Evolutionary conservation across 805 yeast species (phyloP).

Genomic region (Priceomyces haplophilus): DNA sequence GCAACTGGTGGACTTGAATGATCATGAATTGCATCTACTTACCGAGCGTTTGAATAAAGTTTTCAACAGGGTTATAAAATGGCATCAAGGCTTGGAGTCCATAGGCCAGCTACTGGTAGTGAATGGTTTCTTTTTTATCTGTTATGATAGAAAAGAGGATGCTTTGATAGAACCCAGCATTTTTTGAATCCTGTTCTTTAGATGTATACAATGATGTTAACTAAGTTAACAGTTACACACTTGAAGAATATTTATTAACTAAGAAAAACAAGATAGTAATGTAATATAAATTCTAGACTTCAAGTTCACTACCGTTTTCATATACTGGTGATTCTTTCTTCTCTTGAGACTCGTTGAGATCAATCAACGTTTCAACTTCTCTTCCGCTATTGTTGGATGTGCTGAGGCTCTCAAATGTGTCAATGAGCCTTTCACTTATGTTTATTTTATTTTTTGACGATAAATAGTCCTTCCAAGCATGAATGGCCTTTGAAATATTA

Average conservation of each 20-base stretch:
- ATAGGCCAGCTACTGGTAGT: slow-evolving; percentile 2
- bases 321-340: neutral
- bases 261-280: neutral
- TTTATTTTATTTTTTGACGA: slow-evolving; percentile 47
- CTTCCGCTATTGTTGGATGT: slow-evolving; percentile 14
- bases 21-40: slow-evolving; percentile 29
- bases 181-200: no score
- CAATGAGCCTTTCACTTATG: slow-evolving; percentile 60
- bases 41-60: slow-evolving; percentile 20
- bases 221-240: no score
- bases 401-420: slow-evolving; percentile 28
- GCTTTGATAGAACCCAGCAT: slow-evolving; percentile 7
- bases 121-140: slow-evolving; percentile 26
- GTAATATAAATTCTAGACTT: neutral
- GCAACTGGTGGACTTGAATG: slow-evolving; percentile 20
- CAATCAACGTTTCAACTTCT: slow-evolving; percentile 15
- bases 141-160: slow-evolving; percentile 23
- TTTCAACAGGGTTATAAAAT: slow-evolving; percentile 24
- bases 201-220: no score
- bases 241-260: neutral
- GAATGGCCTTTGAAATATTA: slow-evolving; percentile 46
- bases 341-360: slow-evolving; percentile 12
- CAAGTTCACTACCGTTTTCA: neutral
- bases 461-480: slow-evolving; percentile 67
- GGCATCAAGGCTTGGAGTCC: slow-evolving; percentile 12